phyloP scores from a whole-genome alignment of 108 stramenopile genomes.

The Nitzschia putrida region DNA sequence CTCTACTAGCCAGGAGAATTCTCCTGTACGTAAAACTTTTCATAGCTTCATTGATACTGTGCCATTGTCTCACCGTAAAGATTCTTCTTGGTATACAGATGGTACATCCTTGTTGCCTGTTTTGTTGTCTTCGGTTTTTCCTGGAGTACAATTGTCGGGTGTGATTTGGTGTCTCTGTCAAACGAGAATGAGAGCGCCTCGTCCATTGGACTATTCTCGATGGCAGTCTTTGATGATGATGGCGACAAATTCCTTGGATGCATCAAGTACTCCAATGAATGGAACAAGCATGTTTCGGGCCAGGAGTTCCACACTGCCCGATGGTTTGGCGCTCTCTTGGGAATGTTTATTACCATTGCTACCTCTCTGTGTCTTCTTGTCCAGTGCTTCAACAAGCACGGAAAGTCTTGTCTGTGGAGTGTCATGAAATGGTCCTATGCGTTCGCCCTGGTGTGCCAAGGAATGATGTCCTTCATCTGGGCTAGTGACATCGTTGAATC shows the following conservation, averaged over 20 bases:
- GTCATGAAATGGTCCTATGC: constrained; percentile 27
- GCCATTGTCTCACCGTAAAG: neutral
- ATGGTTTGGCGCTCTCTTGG: constrained; percentile 14
- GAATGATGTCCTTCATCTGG: constrained; percentile 6
- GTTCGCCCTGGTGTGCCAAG: constrained; percentile 24
- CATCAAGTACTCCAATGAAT: constrained; percentile 25
- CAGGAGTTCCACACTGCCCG: constrained; percentile 25
- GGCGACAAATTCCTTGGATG: constrained; percentile 27
- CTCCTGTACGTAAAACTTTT: constrained; percentile 31
- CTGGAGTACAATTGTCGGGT: constrained; percentile 24
- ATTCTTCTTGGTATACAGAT: constrained; percentile 7
- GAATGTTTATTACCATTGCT: constrained; percentile 24
- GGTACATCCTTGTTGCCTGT: constrained; percentile 40
- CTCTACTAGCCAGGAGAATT: constrained; percentile 22
- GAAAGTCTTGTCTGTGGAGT: constrained; percentile 32
- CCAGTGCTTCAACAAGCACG: constrained; percentile 39
- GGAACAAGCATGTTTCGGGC: neutral
- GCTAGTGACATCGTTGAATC: constrained; percentile 14
- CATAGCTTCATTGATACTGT: neutral
- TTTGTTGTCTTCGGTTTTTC: constrained; percentile 30
- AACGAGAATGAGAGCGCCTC: neutral
- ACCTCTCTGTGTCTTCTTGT: constrained; percentile 24
- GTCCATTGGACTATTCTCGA: constrained; percentile 23
- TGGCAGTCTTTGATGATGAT: constrained; percentile 25
- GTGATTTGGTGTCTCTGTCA: constrained; percentile 13